Evolutionary conservation across 2,329 filamentous ascomycete genomes (phyloP).

Genomic region (Talaromyces sp.): DNA sequence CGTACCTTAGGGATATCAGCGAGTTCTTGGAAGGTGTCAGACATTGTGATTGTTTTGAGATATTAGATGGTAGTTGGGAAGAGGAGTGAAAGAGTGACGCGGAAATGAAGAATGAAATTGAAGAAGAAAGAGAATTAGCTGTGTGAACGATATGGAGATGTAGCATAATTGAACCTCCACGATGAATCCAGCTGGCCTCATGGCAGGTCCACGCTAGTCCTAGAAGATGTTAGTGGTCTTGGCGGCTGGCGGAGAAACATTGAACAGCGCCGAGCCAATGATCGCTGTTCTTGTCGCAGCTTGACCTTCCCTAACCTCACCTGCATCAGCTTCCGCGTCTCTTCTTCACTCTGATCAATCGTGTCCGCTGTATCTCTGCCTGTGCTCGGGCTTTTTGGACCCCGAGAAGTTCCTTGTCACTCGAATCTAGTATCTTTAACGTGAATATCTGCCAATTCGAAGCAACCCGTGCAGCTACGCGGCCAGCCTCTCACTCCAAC

Average conservation of each 20-base stretch:
- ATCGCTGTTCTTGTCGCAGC: neutral
- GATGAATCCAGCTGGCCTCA: slow-evolving; percentile 22
- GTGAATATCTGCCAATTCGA: neutral
- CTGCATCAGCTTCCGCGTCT: neutral
- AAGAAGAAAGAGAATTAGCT: slow-evolving; percentile 1
- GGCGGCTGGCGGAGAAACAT: slow-evolving; percentile 21
- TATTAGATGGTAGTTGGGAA: neutral
- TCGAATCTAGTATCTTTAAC: neutral
- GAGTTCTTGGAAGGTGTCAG: slow-evolving; percentile 59
- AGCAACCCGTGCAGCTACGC: neutral
- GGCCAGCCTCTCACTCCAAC: neutral
- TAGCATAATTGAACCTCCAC: neutral
- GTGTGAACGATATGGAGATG: neutral
- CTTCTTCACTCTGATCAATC: neutral
- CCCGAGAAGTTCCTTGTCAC: neutral
- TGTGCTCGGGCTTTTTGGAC: neutral
- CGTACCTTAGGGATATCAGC: slow-evolving; percentile 50
- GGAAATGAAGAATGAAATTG: neutral
- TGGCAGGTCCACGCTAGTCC: slow-evolving; percentile 9
- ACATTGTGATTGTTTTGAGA: slow-evolving; percentile 41
- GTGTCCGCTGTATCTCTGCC: neutral
- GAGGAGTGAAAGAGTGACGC: neutral
- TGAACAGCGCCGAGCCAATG: slow-evolving; percentile 24
- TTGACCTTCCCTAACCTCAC: neutral
- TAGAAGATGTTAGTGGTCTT: neutral